These are phyloP conservation scores for Tricholoma matsutake DNA, from an alignment of 768 basidiomycete genomes.

Conservation along the genomic window DNA sequence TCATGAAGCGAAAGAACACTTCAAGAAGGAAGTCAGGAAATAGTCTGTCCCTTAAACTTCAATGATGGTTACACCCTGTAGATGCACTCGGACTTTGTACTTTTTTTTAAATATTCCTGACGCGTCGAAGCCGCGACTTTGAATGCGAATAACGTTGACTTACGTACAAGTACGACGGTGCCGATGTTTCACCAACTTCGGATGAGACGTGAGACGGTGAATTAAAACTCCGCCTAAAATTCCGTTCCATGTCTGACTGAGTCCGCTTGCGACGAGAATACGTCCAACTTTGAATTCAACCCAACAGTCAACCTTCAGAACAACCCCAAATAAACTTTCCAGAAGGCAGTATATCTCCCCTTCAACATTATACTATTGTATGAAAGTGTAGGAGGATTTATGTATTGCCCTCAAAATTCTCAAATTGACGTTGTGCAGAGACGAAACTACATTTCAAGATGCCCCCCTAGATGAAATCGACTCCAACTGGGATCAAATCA, in stretches of 20 bases:
- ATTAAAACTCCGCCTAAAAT: conserved; percentile 19
- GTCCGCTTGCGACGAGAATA: neutral
- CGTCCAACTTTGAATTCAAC: conserved; percentile 1
- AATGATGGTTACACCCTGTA: no score
- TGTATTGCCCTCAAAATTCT: neutral
- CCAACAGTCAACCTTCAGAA: conserved; percentile 13
- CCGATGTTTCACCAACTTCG: no score
- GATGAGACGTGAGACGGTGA: no score
- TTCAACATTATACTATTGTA: conserved; percentile 23
- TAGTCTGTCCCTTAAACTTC: neutral
- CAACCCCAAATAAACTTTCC: conserved; percentile 12
- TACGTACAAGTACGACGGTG: no score
- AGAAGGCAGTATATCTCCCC: conserved; percentile 30
- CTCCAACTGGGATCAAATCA: conserved; percentile 98
- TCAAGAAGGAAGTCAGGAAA: conserved; percentile 30
- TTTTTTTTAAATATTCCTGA: neutral
- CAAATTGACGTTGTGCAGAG: conserved; percentile 34
- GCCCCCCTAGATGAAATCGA: conserved; percentile 85
- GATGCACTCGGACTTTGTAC: neutral
- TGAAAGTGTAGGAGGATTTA: conserved; percentile 19
- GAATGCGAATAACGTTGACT: no score
- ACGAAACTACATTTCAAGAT: conserved; percentile 73
- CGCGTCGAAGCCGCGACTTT: no score
- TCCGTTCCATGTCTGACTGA: conserved; percentile 9
- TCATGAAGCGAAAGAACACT: conserved; percentile 33